Evolutionary conservation across 2,329 filamentous ascomycete genomes (phyloP).

Genomic region (Hirsutella minnesotensis): DNA sequence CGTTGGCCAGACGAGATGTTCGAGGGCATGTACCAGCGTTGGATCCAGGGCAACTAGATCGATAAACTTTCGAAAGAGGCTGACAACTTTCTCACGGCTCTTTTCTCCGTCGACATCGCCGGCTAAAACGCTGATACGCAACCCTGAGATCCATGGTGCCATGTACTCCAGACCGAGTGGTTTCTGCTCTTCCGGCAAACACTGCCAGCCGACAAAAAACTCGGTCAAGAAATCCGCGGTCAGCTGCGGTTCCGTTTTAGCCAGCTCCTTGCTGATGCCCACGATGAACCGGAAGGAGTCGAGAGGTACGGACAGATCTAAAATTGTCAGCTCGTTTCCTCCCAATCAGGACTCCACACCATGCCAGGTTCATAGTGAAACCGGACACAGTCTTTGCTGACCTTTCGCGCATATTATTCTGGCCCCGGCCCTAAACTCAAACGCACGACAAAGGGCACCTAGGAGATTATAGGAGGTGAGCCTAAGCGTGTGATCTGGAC

Average conservation of each 20-base stretch:
- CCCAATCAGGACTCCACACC: not conserved
- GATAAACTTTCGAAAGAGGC: constrained; percentile 53
- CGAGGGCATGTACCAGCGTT: constrained; percentile 45
- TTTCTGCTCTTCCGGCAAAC: constrained; percentile 55
- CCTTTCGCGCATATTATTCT: constrained; percentile 51
- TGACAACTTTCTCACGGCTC: constrained; percentile 51
- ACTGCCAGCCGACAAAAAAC: constrained; percentile 63
- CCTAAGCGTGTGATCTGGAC: constrained; percentile 45
- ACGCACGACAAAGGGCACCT: constrained; percentile 53
- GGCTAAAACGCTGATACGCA: constrained; percentile 47
- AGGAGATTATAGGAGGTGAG: constrained; percentile 57
- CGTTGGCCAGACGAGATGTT: constrained; percentile 53
- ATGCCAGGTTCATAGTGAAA: not conserved
- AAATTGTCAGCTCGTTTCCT: constrained; percentile 12
- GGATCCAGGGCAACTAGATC: constrained; percentile 52
- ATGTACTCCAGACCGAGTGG: constrained; percentile 57
- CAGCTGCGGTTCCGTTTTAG: constrained; percentile 51
- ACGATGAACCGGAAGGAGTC: constrained; percentile 54
- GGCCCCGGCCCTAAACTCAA: constrained; percentile 52
- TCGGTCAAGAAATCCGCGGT: constrained; percentile 61
- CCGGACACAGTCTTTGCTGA: no score
- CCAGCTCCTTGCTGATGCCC: constrained; percentile 52
- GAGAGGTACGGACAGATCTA: constrained; percentile 50
- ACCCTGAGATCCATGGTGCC: constrained; percentile 54
- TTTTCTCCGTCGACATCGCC: constrained; percentile 53